Conservation (phyloP, 2,329 filamentous ascomycete genomes). For the Colletotrichum nymphaeae region DNA sequence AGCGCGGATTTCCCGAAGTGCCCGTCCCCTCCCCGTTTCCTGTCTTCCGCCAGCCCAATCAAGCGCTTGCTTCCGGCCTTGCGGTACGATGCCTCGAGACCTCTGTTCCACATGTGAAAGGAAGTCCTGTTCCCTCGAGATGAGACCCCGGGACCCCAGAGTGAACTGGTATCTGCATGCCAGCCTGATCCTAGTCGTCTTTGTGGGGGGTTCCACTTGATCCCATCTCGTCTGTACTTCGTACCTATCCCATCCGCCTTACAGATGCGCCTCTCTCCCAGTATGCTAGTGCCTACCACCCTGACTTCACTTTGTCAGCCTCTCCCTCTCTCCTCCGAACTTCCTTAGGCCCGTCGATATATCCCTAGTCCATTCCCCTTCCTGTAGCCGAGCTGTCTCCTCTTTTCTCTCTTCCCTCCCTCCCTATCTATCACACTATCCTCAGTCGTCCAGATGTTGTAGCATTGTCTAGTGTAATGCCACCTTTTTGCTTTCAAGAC, state of each 20-base stretch:
- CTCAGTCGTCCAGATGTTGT: conserved; percentile 20
- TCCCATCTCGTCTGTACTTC: conserved; percentile 22
- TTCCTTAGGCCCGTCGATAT: conserved; percentile 36
- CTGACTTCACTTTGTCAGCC: conserved; percentile 11
- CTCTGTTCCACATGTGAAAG: conserved; percentile 32
- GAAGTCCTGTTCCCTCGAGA: conserved; percentile 7
- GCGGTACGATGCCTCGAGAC: conserved; percentile 4
- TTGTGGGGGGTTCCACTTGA: conserved; percentile 35
- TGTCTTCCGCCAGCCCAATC: conserved; percentile 29
- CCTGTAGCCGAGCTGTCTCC: background rate
- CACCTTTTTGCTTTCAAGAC: conserved; percentile 84
- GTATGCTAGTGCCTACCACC: conserved; percentile 15
- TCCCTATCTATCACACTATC: background rate
- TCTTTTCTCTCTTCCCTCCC: background rate
- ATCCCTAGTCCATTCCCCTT: conserved; percentile 19
- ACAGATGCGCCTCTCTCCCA: conserved; percentile 2
- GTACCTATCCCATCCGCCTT: conserved; percentile 25
- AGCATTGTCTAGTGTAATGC: conserved; percentile 71
- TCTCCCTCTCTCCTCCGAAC: conserved; percentile 2
- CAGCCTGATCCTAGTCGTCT: conserved; percentile 28
- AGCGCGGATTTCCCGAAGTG: background rate
- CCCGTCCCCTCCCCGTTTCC: background rate
- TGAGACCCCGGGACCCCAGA: conserved; percentile 20
- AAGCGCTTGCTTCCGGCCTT: conserved; percentile 24
- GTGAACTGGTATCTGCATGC: background rate